Evolutionary conservation across 495 filamentous ascomycete genomes (phyloP).

Genomic region (Penicillium mononematosum): DNA sequence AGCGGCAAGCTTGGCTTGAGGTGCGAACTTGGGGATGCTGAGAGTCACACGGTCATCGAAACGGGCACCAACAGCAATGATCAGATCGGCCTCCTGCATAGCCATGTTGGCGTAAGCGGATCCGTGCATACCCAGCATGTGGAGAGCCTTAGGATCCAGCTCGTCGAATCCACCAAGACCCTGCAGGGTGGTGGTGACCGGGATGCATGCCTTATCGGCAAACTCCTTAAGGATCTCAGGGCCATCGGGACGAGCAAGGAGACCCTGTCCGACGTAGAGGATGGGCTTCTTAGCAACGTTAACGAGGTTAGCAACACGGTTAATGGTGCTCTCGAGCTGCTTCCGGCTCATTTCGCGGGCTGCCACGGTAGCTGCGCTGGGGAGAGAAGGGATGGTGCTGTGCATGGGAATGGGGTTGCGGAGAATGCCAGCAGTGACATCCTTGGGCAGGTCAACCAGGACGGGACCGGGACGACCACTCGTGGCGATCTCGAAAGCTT

Average conservation of each 20-base stretch:
- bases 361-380: slow-evolving; percentile 56
- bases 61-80: slow-evolving; percentile 62
- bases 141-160: slow-evolving; percentile 56
- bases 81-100: slow-evolving; percentile 63
- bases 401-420: slow-evolving; percentile 54
- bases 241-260: slow-evolving; percentile 52
- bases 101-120: slow-evolving; percentile 65
- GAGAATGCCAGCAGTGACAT: slow-evolving; percentile 55
- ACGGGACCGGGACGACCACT: slow-evolving; percentile 62
- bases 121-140: slow-evolving; percentile 68
- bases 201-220: slow-evolving; percentile 56
- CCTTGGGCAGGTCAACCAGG: slow-evolving; percentile 61
- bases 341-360: slow-evolving; percentile 49
- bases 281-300: slow-evolving; percentile 60
- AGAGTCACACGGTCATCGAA: slow-evolving; percentile 64
- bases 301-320: slow-evolving; percentile 53
- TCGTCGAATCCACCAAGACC: slow-evolving; percentile 62
- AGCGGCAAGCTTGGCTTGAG: slow-evolving; percentile 56
- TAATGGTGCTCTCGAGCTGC: slow-evolving; percentile 49
- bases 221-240: slow-evolving; percentile 55
- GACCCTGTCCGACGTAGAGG: slow-evolving; percentile 61
- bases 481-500: slow-evolving; percentile 63
- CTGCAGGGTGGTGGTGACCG: slow-evolving; percentile 66
- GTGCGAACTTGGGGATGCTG: slow-evolving; percentile 55
- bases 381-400: slow-evolving; percentile 56